Base-by-base conservation (phyloP, 2,329 filamentous ascomycete species). In the Plectosphaerella cucumerina region DNA sequence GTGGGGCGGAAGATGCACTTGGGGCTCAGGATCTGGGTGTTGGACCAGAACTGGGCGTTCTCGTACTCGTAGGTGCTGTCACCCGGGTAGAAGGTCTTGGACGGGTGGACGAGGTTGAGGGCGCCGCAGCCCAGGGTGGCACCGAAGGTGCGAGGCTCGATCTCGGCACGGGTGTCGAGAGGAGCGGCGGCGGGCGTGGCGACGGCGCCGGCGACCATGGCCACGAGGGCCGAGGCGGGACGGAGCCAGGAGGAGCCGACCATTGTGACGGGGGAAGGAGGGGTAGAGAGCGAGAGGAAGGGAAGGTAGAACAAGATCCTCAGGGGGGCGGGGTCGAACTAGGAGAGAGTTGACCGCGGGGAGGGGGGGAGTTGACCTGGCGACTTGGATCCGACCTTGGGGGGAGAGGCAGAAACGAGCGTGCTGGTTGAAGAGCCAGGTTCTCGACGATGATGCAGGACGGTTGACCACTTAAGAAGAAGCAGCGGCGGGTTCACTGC, bases 1-100 rank as follows among this genome's bases (percentile, higher is more conserved):
- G 34, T 31, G 8, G 65, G 64, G 5, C 57, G 54, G 41, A 65
- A 58, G 33, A 60, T 61, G 50, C 64, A 66, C 21, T 49, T 34
- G 22, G 50, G 50, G 35, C 47, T 52, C 37, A 52, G 15, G 47
- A 49, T 21, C 37, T 49, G 47, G 20, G 47, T 49, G 47, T 49
- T 49, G 47, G 47, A 49, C 47, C 47, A 49, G 37, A 49, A 44
- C 31, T 20, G n/a, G 17, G 14, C 10, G 37, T 43, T 49, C 47
- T 49, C 47, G 20, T 18, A 42, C 37, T 42, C 41, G 26, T 49
- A 49, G 23, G 35, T 35, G 37, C 31, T 22, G 41, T 49, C 41
- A 22, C 47, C 47, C 6, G 47, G 47, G 23, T 43, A 49, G 47
- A 49, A 49, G 11, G 39, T 41, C 47, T 49, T 49, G 23, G 22